phyloP scores from a whole-genome alignment of 805 yeast genomes.

The Ogataea saltuana region DNA sequence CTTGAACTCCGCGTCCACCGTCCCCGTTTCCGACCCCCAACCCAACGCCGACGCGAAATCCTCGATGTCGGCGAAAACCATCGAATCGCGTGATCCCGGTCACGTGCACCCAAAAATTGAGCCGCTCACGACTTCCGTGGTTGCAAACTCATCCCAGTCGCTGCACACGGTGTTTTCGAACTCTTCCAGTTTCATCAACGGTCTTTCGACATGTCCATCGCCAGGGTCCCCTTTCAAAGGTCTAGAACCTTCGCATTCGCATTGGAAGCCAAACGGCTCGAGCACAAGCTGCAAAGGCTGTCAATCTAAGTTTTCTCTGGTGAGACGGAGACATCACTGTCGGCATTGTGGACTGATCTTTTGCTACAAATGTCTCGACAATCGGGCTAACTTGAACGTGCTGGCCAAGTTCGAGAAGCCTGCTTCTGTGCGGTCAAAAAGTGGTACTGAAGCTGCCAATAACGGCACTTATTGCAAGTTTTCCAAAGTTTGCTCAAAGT shows the following conservation, averaged over 20 bases:
- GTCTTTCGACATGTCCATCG: neutral
- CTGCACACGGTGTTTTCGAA: slow-evolving; percentile 18
- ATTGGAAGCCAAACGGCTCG: slow-evolving; percentile 51
- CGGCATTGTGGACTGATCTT: slow-evolving; percentile 52
- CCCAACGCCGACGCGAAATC: neutral
- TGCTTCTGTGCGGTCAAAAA: slow-evolving; percentile 3
- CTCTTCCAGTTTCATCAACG: slow-evolving; percentile 12
- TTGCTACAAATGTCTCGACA: slow-evolving; percentile 37
- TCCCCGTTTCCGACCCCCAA: neutral
- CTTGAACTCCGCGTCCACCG: too few species aligned
- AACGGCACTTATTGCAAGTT: slow-evolving; percentile 26
- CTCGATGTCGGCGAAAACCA: neutral
- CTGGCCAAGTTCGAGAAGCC: slow-evolving; percentile 39
- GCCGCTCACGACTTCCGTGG: neutral
- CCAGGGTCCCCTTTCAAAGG: slow-evolving; percentile 12
- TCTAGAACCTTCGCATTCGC: slow-evolving; percentile 50
- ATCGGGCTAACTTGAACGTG: slow-evolving; percentile 35
- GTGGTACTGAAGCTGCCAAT: slow-evolving; percentile 4
- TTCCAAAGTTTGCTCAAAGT: slow-evolving; percentile 32
- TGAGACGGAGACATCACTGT: slow-evolving; percentile 49
- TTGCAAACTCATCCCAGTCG: slow-evolving; percentile 3
- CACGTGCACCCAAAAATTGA: neutral
- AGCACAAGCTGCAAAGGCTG: slow-evolving; percentile 40
- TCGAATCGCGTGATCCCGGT: neutral
- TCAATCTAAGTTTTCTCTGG: slow-evolving; percentile 26